Evolutionary conservation across 257 asterid species (phyloP), one percentile per base, ranked within the genome.

Genomic region (Apocynum venetum): DNA sequence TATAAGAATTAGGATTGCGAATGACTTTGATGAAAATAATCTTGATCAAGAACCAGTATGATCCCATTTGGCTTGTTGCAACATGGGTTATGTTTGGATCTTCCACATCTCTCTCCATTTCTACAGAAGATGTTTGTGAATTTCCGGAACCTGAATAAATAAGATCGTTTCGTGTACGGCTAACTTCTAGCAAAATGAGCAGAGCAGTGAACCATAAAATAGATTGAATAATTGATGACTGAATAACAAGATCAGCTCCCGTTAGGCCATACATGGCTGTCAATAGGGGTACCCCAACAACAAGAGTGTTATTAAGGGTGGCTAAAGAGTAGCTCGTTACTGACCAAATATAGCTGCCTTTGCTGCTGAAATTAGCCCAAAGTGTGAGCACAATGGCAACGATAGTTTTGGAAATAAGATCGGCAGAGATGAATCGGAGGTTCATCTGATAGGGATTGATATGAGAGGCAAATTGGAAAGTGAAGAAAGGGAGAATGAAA

Each of bases 1-100:
- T 88, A 57, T 88, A 93, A 36, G 72, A 79, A 68, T 93, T 91
- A 0, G 97, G 96, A 79, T 91, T 93, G 79, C 49, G 85, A 2
- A 81, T 84, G 7, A 93, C 89, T 80, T 88, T 91, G 0, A 66
- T 36, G 78, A 77, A 77, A 2, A 90, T 91, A 75, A 75, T 81
- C 86, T 80, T 85, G 87, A 87, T 65, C 13, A 87, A 86, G 4
- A 80, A 44, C 76, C 85, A 78, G 2, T 83, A 79, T 25, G 80
- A 60, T 17, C 14, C 25, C 49, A 49, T 38, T 65, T 43, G 52
- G 44, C 6, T 70, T 48, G 49, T 31, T 31, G 1, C 70, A 65
- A 4, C 15, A 35, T 3, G 71, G 3, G 61, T 13, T 10, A 61
- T 13, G 47, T 43, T 51, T 25, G 20, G 44, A 6, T 40, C 73